phyloP scores from a whole-genome alignment of 495 filamentous ascomycete species.

The Penicillium egyptiacum region DNA sequence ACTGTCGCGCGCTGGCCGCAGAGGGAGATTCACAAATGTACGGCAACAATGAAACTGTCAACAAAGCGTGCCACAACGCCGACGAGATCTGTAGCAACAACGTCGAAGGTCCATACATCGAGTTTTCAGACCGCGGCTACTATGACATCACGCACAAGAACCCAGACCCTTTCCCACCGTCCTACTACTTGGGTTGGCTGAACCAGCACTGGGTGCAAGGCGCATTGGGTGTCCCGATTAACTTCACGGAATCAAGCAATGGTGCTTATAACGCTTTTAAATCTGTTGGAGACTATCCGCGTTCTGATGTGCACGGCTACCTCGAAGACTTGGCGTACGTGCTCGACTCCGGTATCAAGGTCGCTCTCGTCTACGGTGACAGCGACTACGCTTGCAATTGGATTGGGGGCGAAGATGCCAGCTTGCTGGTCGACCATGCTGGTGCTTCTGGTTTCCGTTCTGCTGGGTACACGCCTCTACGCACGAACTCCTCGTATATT shows the following conservation, averaged over 20 bases:
- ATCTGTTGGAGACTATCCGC: constrained; percentile 47
- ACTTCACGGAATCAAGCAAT: constrained; percentile 57
- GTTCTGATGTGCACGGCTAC: constrained; percentile 48
- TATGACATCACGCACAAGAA: constrained; percentile 61
- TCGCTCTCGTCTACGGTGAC: constrained; percentile 69
- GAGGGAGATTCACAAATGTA: constrained; percentile 47
- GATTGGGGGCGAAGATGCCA: constrained; percentile 48
- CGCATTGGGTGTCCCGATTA: constrained; percentile 64
- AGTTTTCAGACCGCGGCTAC: constrained; percentile 45
- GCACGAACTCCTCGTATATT: constrained; percentile 44
- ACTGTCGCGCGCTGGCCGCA: constrained; percentile 44
- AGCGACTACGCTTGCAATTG: constrained; percentile 60
- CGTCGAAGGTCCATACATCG: constrained; percentile 38
- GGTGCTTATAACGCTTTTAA: constrained; percentile 54
- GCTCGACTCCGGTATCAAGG: constrained; percentile 58
- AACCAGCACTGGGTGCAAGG: constrained; percentile 61
- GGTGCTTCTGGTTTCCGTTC: constrained; percentile 41
- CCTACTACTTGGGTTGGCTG: constrained; percentile 62
- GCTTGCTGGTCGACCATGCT: constrained; percentile 42
- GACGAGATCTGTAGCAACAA: constrained; percentile 37
- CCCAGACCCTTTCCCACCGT: constrained; percentile 63
- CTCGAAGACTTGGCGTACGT: constrained; percentile 54
- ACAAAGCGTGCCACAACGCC: constrained; percentile 41
- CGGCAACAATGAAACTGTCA: constrained; percentile 45
- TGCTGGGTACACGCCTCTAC: constrained; percentile 53